phyloP scores from a whole-genome alignment of 805 yeast genomes.

The Ogataea salicorniae region DNA sequence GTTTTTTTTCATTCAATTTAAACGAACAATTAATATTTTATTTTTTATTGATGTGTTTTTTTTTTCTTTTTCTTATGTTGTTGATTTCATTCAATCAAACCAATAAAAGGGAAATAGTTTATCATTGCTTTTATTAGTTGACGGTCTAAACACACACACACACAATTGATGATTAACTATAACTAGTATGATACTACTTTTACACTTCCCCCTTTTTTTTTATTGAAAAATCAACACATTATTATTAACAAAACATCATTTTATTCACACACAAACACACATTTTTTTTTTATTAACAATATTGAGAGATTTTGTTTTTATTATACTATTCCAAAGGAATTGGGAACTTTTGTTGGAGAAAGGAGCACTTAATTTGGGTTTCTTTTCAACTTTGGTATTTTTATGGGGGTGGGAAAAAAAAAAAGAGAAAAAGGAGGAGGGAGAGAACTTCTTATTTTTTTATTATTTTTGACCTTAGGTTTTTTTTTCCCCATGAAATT shows the following conservation, averaged over 20 bases:
- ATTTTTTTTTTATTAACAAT: background rate
- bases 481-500: background rate
- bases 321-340: too few relatives aligned
- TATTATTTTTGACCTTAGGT: background rate
- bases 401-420: too few relatives aligned
- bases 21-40: background rate
- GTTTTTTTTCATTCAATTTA: too few relatives aligned
- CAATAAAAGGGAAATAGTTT: too few relatives aligned
- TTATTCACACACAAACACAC: background rate
- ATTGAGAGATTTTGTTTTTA: background rate
- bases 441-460: constrained; percentile 13
- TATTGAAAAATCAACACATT: too few relatives aligned
- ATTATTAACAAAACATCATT: background rate
- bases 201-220: too few relatives aligned
- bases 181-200: too few relatives aligned
- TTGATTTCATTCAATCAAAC: background rate
- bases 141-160: background rate
- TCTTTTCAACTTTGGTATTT: background rate
- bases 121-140: too few relatives aligned
- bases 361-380: background rate
- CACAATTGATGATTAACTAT: background rate
- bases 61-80: background rate
- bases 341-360: too few relatives aligned
- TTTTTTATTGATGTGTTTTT: background rate
- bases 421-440: constrained; percentile 9